Conservation (phyloP, 1,284 basidiomycete species). For the Flammula alnicola region DNA sequence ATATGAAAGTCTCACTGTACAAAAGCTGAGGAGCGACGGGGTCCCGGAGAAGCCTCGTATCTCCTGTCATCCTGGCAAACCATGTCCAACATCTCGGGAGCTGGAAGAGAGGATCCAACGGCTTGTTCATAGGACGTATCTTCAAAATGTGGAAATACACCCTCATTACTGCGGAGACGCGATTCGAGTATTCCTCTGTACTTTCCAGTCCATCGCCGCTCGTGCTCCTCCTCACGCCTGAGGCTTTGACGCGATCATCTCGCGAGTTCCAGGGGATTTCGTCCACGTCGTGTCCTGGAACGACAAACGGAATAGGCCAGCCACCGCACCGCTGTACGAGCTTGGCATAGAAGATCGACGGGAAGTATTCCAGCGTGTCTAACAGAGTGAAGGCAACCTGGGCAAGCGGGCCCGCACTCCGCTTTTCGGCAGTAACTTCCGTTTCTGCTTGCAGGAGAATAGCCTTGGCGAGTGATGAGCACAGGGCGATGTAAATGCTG, state of each 20-base stretch:
- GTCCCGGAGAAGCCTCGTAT: constrained; percentile 54
- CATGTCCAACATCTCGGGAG: constrained; percentile 71
- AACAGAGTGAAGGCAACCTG: constrained; percentile 76
- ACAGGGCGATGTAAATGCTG: constrained; percentile 73
- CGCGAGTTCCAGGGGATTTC: constrained; percentile 53
- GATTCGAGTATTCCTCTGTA: constrained; percentile 67
- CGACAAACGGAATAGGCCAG: constrained; percentile 64
- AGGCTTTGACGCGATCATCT: constrained; percentile 63
- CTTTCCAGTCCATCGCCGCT: constrained; percentile 52
- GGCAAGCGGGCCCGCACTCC: constrained; percentile 84
- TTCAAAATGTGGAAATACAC: constrained; percentile 87
- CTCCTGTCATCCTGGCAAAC: constrained; percentile 62
- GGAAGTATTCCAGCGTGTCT: constrained; percentile 60
- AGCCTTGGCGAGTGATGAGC: constrained; percentile 88
- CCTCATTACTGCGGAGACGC: constrained; percentile 85
- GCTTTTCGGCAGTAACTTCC: constrained; percentile 89
- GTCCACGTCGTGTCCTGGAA: constrained; percentile 56
- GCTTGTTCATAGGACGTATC: constrained; percentile 41
- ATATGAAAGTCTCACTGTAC: constrained; percentile 56
- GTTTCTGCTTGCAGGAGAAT: constrained; percentile 94
- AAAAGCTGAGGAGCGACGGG: constrained; percentile 66
- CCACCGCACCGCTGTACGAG: constrained; percentile 81
- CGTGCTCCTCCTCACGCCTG: constrained; percentile 64
- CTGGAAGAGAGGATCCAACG: constrained; percentile 58
- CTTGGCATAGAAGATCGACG: constrained; percentile 83